These are phyloP conservation scores for Wickerhamiella alocasiicola DNA, from an alignment of 805 yeast genomes.

Conservation along the genomic window DNA sequence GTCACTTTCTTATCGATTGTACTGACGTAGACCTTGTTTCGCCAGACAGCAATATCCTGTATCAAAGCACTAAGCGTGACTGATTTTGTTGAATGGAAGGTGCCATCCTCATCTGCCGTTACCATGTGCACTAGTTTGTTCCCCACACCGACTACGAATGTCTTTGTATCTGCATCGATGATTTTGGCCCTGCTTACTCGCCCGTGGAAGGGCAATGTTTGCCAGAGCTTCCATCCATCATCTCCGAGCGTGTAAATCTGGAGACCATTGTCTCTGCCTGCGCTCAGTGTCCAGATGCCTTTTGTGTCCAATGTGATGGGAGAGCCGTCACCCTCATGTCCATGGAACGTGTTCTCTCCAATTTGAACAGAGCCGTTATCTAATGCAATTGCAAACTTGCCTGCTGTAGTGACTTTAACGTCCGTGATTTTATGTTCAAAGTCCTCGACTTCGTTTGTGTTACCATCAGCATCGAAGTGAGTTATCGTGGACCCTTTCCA, in stretches of 20 bases:
- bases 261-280: constrained; percentile 19
- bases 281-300: constrained; percentile 7
- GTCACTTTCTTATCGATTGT: constrained; percentile 18
- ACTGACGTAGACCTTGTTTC: constrained; percentile 10
- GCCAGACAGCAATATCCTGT: constrained; percentile 27
- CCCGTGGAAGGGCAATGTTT: constrained; percentile 38
- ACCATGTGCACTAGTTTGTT: constrained; percentile 47
- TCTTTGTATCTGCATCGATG: constrained; percentile 24
- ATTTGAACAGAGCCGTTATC: constrained; percentile 9
- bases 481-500: not conserved
- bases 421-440: not conserved
- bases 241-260: constrained; percentile 13
- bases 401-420: not conserved
- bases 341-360: constrained; percentile 9
- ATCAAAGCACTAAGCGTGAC: constrained; percentile 44
- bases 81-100: constrained; percentile 33
- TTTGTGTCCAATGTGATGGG: constrained; percentile 12
- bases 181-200: constrained; percentile 43
- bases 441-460: not conserved
- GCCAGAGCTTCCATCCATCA: constrained; percentile 38
- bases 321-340: constrained; percentile 20
- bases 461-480: not conserved
- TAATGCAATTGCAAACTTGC: not conserved
- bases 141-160: constrained; percentile 38
- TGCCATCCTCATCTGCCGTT: constrained; percentile 21